Evolutionary conservation across 495 filamentous ascomycete species (phyloP).

Genomic region (Xylaria cubensis): DNA sequence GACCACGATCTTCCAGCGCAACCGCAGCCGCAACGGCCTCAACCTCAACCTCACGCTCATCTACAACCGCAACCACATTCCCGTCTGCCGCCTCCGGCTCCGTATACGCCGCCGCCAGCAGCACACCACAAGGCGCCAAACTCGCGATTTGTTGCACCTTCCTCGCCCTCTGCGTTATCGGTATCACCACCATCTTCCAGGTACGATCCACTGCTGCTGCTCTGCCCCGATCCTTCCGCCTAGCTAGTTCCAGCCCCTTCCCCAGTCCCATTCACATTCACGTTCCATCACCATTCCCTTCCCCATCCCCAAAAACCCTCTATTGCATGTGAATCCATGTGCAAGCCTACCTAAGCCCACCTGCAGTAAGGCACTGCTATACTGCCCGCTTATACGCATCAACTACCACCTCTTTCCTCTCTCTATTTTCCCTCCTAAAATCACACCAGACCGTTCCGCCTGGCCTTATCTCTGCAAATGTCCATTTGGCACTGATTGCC

Average conservation of each 20-base stretch:
- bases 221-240: slow-evolving; percentile 7
- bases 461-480: not conserved
- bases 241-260: not conserved
- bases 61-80: slow-evolving; percentile 22
- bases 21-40: slow-evolving; percentile 2
- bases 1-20: slow-evolving; percentile 23
- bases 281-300: not conserved
- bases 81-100: slow-evolving; percentile 22
- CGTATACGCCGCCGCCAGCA: slow-evolving; percentile 24
- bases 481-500: slow-evolving; percentile 18
- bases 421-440: not conserved
- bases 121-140: slow-evolving; percentile 24
- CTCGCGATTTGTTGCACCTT: slow-evolving; percentile 33
- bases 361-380: slow-evolving; percentile 8
- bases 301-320: slow-evolving; percentile 2
- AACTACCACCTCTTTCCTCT: not conserved
- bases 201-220: slow-evolving; percentile 30
- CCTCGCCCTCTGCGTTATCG: slow-evolving; percentile 33
- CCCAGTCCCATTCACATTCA: not conserved
- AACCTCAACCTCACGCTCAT: not conserved
- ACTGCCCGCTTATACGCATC: not conserved
- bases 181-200: slow-evolving; percentile 34
- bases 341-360: not conserved
- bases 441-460: not conserved
- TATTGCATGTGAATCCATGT: slow-evolving; percentile 18